A percentile compares a stretch with the other conserved stretches of the same genome.
Evolutionary conservation across 2,329 filamentous ascomycete genomes (phyloP).

Genomic region (Aspergillus costaricaensis): DNA sequence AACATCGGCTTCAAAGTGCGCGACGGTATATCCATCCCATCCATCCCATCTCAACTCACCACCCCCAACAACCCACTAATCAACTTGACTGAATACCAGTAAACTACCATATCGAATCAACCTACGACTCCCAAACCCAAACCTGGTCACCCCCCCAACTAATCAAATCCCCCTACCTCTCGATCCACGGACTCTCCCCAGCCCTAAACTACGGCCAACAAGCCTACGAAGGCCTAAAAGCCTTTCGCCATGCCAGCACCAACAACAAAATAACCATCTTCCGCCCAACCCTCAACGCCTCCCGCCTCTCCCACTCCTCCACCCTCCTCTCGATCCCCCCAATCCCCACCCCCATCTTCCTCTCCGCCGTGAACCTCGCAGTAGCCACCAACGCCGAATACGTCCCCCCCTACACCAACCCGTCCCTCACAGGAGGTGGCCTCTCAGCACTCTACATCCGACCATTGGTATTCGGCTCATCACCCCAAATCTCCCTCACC

Average conservation of each 20-base stretch:
- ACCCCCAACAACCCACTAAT: not conserved
- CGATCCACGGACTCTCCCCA: slow-evolving; percentile 92
- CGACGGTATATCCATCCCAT: slow-evolving; percentile 63
- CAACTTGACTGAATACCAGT: slow-evolving; percentile 49
- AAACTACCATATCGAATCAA: slow-evolving; percentile 90
- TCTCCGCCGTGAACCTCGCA: slow-evolving; percentile 74
- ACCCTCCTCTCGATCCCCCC: slow-evolving; percentile 79
- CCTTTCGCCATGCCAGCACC: slow-evolving; percentile 75
- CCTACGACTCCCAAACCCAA: slow-evolving; percentile 70
- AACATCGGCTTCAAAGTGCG: slow-evolving; percentile 91
- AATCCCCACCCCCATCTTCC: slow-evolving; percentile 71
- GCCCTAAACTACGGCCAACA: slow-evolving; percentile 97
- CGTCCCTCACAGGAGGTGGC: slow-evolving; percentile 44
- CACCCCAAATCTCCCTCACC: slow-evolving; percentile 80
- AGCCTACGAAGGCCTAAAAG: slow-evolving; percentile 97
- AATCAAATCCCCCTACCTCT: slow-evolving; percentile 79
- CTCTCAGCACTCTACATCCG: slow-evolving; percentile 85
- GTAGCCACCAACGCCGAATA: slow-evolving; percentile 87
- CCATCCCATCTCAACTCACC: not conserved
- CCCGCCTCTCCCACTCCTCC: slow-evolving; percentile 80
- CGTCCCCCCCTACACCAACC: slow-evolving; percentile 86
- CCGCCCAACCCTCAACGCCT: slow-evolving; percentile 81
- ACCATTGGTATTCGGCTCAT: slow-evolving; percentile 82
- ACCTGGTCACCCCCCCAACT: slow-evolving; percentile 79
- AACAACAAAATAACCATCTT: slow-evolving; percentile 74